Evolutionary conservation across 148 eudicot genomes (phyloP), one percentile per base, ranked within the genome.

Genomic region (Rhododendron molle): DNA sequence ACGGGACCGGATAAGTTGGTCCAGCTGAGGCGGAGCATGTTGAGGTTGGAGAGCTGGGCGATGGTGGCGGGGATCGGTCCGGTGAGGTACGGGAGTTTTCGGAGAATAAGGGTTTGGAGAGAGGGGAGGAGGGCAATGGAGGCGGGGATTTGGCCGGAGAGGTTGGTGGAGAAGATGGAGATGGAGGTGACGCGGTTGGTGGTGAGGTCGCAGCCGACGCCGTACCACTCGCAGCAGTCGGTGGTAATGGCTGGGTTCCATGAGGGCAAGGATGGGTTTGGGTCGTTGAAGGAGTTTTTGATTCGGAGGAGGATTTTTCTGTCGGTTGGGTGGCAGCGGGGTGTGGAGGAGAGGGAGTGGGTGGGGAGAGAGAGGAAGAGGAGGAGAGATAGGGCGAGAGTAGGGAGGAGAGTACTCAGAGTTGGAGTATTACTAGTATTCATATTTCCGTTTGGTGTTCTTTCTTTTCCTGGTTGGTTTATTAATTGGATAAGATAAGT

Each of bases 171-270:
- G 52, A 60, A 84, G 58, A 93, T 76, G 52, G 82, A 44, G 86
- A 93, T 88, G 86, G 82, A 56, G 72, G 23, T 88, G 58, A 91
- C 86, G 5, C 93, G 93, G 77, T 83, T 84, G 40, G 83, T 88
- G 30, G 80, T 84, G 13, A 85, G 34, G 83, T 89, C 92, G 77
- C 93, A 93, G 0, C 32, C n/a, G 91, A 7, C 52, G 10, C 52
- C 23, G 50, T 67, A 65, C 93, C 93, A 93, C 0, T 76, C 23
- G 67, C 95, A 93, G 47, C 95, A 91, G 23, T 91, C 89, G 12
- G 78, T 81, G 44, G 71, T 18, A 6, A 58, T 16, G 60, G 65
- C n/a, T 0, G 88, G 86, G 67, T 36, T 69, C 95, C 93, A 91
- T 32, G 93, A 83, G 73, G 91, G 54, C 47, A 90, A 80, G 84